These are phyloP conservation scores for Cylindrodendrum hubeiense DNA, from an alignment of 2,329 filamentous ascomycete genomes.

Conservation along the genomic window DNA sequence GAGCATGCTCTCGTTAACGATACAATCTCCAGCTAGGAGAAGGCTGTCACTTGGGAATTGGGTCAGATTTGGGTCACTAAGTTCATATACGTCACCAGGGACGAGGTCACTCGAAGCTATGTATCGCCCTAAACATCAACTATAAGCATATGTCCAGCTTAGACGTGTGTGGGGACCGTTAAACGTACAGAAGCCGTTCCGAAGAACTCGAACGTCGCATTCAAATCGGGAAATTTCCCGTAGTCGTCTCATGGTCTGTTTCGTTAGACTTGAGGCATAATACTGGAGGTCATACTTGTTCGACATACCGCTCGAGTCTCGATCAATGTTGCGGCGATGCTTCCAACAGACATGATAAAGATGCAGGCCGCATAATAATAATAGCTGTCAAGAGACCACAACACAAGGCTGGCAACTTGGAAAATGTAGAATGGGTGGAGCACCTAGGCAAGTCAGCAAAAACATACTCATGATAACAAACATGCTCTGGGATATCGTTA, in stretches of 20 bases:
- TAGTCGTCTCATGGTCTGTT: conserved; percentile 86
- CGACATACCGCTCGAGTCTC: conserved; percentile 83
- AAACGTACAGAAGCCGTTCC: conserved; percentile 89
- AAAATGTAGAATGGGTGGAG: conserved; percentile 99
- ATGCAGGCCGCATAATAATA: conserved; percentile 98
- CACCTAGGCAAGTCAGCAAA: conserved; percentile 62
- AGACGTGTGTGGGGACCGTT: not conserved
- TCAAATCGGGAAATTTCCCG: conserved; percentile 95
- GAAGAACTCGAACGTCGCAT: conserved; percentile 92
- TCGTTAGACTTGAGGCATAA: conserved; percentile 13
- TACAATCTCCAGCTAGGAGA: conserved; percentile 92
- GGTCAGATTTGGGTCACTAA: conserved; percentile 90
- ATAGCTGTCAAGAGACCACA: conserved; percentile 97
- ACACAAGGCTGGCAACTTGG: conserved; percentile 90
- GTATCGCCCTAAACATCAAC: conserved; percentile 73
- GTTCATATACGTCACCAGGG: conserved; percentile 95
- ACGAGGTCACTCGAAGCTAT: conserved; percentile 89
- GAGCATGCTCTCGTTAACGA: conserved; percentile 99
- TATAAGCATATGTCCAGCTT: not conserved
- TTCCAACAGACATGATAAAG: conserved; percentile 92
- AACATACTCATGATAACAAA: not conserved
- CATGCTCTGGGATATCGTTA: conserved; percentile 49
- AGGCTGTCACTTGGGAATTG: conserved; percentile 95
- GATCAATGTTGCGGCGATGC: conserved; percentile 88
- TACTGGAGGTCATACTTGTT: not conserved